Evolutionary conservation across 2,329 filamentous ascomycete species (phyloP).

Genomic region (Penicillium sp.): DNA sequence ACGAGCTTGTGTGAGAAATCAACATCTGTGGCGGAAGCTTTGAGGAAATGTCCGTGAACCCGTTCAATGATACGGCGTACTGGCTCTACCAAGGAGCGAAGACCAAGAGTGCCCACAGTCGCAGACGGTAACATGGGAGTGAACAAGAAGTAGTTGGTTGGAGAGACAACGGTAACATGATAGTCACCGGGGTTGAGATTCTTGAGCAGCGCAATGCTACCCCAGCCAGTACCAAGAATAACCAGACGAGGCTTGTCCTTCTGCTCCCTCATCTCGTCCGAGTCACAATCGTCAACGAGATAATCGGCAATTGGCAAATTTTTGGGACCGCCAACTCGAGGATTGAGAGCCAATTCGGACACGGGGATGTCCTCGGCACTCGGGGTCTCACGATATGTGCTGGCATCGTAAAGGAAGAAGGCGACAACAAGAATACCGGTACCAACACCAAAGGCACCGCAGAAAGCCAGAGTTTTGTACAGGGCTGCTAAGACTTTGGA

Average conservation of each 20-base stretch:
- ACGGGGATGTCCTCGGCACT: constrained; percentile 68
- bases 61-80: constrained; percentile 75
- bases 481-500: constrained; percentile 46
- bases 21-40: constrained; percentile 78
- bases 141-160: constrained; percentile 94
- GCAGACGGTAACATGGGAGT: constrained; percentile 97
- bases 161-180: constrained; percentile 90
- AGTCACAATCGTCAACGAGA: constrained; percentile 83
- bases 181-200: constrained; percentile 85
- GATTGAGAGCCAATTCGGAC: constrained; percentile 75
- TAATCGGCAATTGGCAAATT: constrained; percentile 87
- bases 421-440: constrained; percentile 63
- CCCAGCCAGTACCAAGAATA: constrained; percentile 91
- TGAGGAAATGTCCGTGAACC: constrained; percentile 82
- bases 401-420: constrained; percentile 92
- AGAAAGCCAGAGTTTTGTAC: constrained; percentile 63
- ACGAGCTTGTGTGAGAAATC: constrained; percentile 89
- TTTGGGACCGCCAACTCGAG: constrained; percentile 81
- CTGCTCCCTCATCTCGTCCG: constrained; percentile 58
- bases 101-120: constrained; percentile 88
- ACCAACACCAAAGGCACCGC: constrained; percentile 70
- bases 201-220: constrained; percentile 85
- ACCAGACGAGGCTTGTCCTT: constrained; percentile 91
- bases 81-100: constrained; percentile 87
- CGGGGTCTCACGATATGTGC: constrained; percentile 72